These are phyloP conservation scores for Coniella lustricola DNA, from an alignment of 2,329 filamentous ascomycete species.

Conservation along the genomic window DNA sequence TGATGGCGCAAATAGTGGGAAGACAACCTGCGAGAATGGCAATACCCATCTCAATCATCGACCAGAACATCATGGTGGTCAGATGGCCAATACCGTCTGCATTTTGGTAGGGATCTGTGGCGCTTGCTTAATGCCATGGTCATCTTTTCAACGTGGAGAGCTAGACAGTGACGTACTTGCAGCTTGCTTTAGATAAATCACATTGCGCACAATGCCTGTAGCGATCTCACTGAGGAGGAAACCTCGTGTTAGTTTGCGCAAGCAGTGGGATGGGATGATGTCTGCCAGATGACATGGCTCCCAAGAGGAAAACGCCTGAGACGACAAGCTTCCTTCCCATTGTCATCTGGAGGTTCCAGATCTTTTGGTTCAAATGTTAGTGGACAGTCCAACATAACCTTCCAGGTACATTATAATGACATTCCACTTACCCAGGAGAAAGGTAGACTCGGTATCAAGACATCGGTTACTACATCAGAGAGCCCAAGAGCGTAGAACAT, in stretches of 20 bases:
- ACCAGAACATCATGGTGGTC: slow-evolving; percentile 14
- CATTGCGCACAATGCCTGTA: slow-evolving; percentile 9
- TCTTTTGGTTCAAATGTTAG: no score
- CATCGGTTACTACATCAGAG: slow-evolving; percentile 14
- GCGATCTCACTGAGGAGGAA: slow-evolving; percentile 7
- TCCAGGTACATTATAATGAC: no score
- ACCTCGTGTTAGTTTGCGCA: background rate
- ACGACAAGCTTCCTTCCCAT: slow-evolving; percentile 8
- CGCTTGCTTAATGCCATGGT: background rate
- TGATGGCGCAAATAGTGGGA: slow-evolving; percentile 14
- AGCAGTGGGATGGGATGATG: background rate
- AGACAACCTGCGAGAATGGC: slow-evolving; percentile 14
- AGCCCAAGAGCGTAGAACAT: slow-evolving; percentile 8
- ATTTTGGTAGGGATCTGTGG: slow-evolving; percentile 6
- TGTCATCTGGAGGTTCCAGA: slow-evolving; percentile 7
- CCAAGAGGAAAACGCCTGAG: slow-evolving; percentile 13
- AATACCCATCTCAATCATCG: slow-evolving; percentile 16
- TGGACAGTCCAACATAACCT: no score
- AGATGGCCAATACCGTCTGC: slow-evolving; percentile 14
- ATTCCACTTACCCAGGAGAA: slow-evolving; percentile 9
- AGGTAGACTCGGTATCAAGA: slow-evolving; percentile 8
- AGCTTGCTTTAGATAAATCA: slow-evolving; percentile 7
- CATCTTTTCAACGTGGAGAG: background rate
- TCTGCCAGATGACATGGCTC: slow-evolving; percentile 10
- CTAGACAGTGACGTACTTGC: background rate